Evolutionary conservation across 1,139 yeast genomes (phyloP), one percentile per base, ranked within the genome.

Genomic region (Hyphopichia wangnamkhiaoensis): DNA sequence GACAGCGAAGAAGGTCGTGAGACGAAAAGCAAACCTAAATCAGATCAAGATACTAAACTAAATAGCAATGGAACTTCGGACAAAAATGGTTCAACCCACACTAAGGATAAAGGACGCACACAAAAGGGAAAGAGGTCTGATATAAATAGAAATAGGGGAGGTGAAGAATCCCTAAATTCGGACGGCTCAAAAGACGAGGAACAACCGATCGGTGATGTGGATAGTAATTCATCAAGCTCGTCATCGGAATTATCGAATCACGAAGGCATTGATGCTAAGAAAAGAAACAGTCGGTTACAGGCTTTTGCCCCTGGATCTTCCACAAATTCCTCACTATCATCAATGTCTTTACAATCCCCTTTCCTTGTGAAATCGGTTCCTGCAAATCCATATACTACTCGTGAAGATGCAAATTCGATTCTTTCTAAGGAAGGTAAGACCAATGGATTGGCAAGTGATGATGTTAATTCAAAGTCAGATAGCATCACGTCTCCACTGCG

Each of bases 311-410:
- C 41, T 20, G 35, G 29, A 3, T 25, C 34, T 9, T 45, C 49
- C 2, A 43, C 42, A 16, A 36, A 41, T 6, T 53, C 63, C 10
- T 57, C 65, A 8, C 40, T 51, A 18, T 58, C 70, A 1, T 54
- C 71, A 2, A 39, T 53, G 12, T 56, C 68, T 4, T 52, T 71
- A 13, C 72, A 66, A 42, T 63, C 73, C 3, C 67, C 73, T 9
- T 66, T 68, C 40, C 39, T 63, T 33, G 59, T 54, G 32, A 79
- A 79, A 48, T 65, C 82, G 3, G 57, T 71, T 0, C 84, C 84
- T 0, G 84, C 85, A 0, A 65, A 74, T 44, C 85, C 87, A 0
- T 74, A 69, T 35, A 77, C 82, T 2, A 80, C 86, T 0, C 72
- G 58, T 38, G 73, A 78, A 33, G 84, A 80, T 48, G 78, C 76